Evolutionary conservation across 306 rosid genomes (phyloP).

Genomic region (Astragalus membranaceus): DNA sequence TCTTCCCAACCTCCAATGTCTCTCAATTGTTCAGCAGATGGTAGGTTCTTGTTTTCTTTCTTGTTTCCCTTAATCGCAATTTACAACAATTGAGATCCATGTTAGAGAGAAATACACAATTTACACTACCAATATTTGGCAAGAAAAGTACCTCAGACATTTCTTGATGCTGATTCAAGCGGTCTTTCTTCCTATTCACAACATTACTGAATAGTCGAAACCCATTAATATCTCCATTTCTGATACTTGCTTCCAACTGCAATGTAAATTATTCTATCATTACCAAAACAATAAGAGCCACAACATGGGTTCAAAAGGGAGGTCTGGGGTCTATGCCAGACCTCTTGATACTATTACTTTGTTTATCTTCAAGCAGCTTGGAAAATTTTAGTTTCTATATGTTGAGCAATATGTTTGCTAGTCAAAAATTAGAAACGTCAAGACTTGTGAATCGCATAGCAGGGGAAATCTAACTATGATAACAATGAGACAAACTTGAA

Average conservation of each 20-base stretch:
- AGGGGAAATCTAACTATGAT: not conserved
- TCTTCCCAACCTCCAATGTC: constrained; percentile 36
- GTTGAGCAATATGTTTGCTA: not conserved
- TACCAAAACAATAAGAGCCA: not conserved
- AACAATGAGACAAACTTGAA: constrained; percentile 16
- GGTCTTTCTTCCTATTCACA: constrained; percentile 27
- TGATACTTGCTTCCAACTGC: constrained; percentile 82
- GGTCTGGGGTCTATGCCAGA: not conserved
- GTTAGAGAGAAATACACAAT: constrained; percentile 12
- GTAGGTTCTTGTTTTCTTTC: constrained; percentile 41
- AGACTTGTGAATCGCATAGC: not conserved
- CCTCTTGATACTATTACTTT: not conserved
- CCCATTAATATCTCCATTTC: constrained; percentile 78
- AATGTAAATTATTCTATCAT: not conserved
- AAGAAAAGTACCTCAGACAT: constrained; percentile 36
- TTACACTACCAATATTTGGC: not conserved
- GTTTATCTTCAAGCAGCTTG: not conserved
- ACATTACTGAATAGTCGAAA: constrained; percentile 54
- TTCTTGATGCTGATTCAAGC: constrained; percentile 27
- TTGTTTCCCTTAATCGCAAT: constrained; percentile 35
- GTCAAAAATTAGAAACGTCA: not conserved
- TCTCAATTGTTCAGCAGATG: constrained; percentile 42
- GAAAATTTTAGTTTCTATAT: not conserved
- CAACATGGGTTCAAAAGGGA: not conserved
- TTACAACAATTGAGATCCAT: constrained; percentile 5